Evolutionary conservation across 2,329 filamentous ascomycete genomes (phyloP).

Genomic region (Colletotrichum navitas): DNA sequence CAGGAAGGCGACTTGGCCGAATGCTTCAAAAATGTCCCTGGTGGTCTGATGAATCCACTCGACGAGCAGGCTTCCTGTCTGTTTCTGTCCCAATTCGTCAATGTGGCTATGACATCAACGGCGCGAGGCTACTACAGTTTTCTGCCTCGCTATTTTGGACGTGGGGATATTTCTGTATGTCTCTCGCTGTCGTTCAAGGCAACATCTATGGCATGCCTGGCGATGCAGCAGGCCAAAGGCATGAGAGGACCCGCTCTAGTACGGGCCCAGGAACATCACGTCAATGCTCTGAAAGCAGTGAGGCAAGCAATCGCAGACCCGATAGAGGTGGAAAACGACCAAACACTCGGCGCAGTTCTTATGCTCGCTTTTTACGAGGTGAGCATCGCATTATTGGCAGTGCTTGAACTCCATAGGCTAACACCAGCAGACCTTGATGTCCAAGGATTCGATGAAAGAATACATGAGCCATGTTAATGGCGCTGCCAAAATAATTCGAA

Average conservation of each 20-base stretch:
- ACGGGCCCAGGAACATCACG: slow-evolving; percentile 39
- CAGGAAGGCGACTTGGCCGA: slow-evolving; percentile 29
- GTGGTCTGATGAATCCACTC: slow-evolving; percentile 26
- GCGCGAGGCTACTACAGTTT: slow-evolving; percentile 38
- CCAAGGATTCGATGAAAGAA: slow-evolving; percentile 43
- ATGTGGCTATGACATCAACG: slow-evolving; percentile 26
- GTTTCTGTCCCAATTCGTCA: slow-evolving; percentile 42
- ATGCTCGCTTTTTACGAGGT: slow-evolving; percentile 44
- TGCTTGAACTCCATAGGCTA: not conserved
- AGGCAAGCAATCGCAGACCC: slow-evolving; percentile 38
- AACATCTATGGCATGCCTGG: slow-evolving; percentile 40
- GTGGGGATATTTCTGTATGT: slow-evolving; percentile 31
- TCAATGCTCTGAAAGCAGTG: slow-evolving; percentile 37
- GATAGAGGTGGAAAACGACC: slow-evolving; percentile 32
- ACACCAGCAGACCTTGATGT: slow-evolving; percentile 32
- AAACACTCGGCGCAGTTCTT: slow-evolving; percentile 39
- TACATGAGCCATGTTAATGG: slow-evolving; percentile 45
- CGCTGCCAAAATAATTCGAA: slow-evolving; percentile 43
- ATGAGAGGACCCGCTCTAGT: slow-evolving; percentile 20
- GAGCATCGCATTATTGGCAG: fast-evolving
- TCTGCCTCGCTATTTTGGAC: slow-evolving; percentile 35
- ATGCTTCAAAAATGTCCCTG: slow-evolving; percentile 30
- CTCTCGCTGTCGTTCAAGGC: slow-evolving; percentile 39
- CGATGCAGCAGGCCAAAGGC: slow-evolving; percentile 32
- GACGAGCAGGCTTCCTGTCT: slow-evolving; percentile 41